phyloP scores from a whole-genome alignment of 2,329 filamentous ascomycete genomes.

The Fusarium sp. region DNA sequence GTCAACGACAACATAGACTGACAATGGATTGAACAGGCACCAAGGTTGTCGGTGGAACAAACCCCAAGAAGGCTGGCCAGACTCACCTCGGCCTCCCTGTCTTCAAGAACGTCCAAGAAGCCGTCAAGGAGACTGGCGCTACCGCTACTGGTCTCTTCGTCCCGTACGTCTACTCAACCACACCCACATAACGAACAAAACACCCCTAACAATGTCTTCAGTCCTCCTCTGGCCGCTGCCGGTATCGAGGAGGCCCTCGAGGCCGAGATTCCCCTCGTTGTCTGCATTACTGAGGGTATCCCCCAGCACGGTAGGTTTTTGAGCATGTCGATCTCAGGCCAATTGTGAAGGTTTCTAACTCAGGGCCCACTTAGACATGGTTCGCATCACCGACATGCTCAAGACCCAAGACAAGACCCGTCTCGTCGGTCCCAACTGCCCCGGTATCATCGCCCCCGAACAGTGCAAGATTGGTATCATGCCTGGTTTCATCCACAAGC shows the following conservation, averaged over 20 bases:
- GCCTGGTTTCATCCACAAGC: slow-evolving; percentile 99
- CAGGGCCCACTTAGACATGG: slow-evolving; percentile 78
- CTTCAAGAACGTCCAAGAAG: slow-evolving; percentile 89
- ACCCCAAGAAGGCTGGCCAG: slow-evolving; percentile 96
- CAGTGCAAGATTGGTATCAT: slow-evolving; percentile 99
- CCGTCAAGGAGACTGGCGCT: slow-evolving; percentile 89
- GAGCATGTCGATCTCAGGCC: slow-evolving; percentile 4
- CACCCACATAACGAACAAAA: slow-evolving; percentile 14
- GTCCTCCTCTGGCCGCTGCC: slow-evolving; percentile 88
- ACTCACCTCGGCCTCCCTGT: slow-evolving; percentile 92
- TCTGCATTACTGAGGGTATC: slow-evolving; percentile 98
- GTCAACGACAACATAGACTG: slow-evolving; percentile 37
- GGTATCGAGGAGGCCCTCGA: slow-evolving; percentile 97
- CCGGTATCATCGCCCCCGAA: slow-evolving; percentile 92
- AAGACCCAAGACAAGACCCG: slow-evolving; percentile 98
- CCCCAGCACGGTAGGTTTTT: slow-evolving; percentile 85
- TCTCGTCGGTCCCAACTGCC: slow-evolving; percentile 97
- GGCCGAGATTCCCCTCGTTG: slow-evolving; percentile 93
- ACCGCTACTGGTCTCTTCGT: slow-evolving; percentile 96
- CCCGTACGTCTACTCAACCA: slow-evolving; percentile 68
- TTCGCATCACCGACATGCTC: slow-evolving; percentile 96
- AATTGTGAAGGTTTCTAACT: slow-evolving; percentile 25
- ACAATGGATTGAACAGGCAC: slow-evolving; percentile 71
- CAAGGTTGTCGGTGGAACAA: slow-evolving; percentile 97
- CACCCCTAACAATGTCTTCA: slow-evolving; percentile 53